Evolutionary conservation across 768 basidiomycete species (phyloP).

Genomic region (Sporobolomyces pararoseus): DNA sequence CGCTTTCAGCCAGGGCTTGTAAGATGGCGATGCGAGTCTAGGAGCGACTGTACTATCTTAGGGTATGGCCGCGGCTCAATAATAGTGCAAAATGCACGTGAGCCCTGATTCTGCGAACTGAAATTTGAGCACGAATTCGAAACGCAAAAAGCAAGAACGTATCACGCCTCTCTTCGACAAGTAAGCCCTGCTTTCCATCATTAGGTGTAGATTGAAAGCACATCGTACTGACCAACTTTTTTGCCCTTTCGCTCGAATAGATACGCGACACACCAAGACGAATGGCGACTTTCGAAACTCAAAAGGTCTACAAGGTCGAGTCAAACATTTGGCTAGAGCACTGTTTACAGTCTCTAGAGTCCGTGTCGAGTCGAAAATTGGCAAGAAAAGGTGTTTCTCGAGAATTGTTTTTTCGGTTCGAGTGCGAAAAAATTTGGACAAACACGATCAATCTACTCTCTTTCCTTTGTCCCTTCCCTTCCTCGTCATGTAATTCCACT

Average conservation of each 20-base stretch:
- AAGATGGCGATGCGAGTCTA: no score
- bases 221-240: not conserved
- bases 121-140: constrained; percentile 94
- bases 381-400: not conserved
- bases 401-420: no score
- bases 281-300: constrained; percentile 85
- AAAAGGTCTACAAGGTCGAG: constrained; percentile 86
- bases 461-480: no score
- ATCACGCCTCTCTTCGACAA: constrained; percentile 91
- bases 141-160: constrained; percentile 92
- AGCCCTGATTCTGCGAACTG: no score
- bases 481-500: no score
- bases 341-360: not conserved
- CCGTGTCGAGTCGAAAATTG: not conserved
- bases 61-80: no score
- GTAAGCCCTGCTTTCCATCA: constrained; percentile 55
- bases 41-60: no score
- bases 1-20: no score
- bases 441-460: no score
- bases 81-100: no score
- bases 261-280: constrained; percentile 48
- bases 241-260: not conserved
- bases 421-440: no score
- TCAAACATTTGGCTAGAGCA: constrained; percentile 75
- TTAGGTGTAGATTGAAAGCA: not conserved